phyloP scores from a whole-genome alignment of 1,284 basidiomycete genomes.

The Xerocomus cyaneibrunnescens region DNA sequence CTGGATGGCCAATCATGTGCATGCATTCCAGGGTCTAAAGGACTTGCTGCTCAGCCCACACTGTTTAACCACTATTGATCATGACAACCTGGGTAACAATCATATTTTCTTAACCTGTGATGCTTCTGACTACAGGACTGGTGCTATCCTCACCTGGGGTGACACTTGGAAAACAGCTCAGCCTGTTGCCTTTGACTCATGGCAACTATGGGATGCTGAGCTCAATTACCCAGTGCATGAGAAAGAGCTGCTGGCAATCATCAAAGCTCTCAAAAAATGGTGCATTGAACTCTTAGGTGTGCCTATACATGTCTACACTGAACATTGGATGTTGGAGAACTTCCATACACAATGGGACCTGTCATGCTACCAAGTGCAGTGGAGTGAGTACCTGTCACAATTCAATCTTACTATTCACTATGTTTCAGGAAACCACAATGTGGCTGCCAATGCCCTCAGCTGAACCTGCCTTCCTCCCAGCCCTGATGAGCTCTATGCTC shows the following conservation, averaged over 20 bases:
- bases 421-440: neutral
- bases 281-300: conserved; percentile 33
- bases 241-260: conserved; percentile 38
- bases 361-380: neutral
- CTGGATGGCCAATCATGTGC: neutral
- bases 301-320: conserved; percentile 1
- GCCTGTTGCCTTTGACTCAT: neutral
- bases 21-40: neutral
- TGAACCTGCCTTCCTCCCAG: too few species aligned
- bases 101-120: neutral
- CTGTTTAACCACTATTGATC: neutral
- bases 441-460: neutral
- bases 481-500: neutral
- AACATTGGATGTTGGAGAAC: neutral
- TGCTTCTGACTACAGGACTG: neutral
- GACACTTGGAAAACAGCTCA: neutral
- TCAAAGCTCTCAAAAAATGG: conserved; percentile 39
- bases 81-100: neutral
- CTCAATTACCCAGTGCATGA: conserved; percentile 41
- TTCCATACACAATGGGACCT: neutral
- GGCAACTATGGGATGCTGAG: conserved; percentile 16
- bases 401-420: neutral
- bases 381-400: neutral
- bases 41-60: neutral
- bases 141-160: neutral